Evolutionary conservation across 345 rosid genomes (phyloP).

Genomic region (Citrus maxima): DNA sequence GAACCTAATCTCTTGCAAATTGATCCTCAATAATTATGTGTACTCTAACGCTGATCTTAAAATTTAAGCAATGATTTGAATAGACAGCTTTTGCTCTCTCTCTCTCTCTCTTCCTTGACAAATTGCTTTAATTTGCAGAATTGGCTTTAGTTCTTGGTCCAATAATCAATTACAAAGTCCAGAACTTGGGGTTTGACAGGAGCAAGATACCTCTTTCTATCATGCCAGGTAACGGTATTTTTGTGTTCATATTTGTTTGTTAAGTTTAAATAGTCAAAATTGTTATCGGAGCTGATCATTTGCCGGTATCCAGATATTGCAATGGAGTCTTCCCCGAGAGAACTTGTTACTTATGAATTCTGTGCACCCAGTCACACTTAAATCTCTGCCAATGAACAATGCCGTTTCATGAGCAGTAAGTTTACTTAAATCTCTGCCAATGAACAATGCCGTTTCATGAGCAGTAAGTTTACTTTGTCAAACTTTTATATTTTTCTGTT

Average conservation of each 20-base stretch:
- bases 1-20: constrained; percentile 22
- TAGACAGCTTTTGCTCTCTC: not conserved
- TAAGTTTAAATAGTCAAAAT: not conserved
- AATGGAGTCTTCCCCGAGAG: not conserved
- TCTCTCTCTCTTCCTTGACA: not conserved
- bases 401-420: not conserved
- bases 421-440: not conserved
- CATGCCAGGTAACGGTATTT: not conserved
- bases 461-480: not conserved
- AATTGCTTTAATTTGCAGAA: constrained; percentile 3
- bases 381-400: not conserved
- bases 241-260: not conserved
- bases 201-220: not conserved
- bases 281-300: not conserved
- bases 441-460: not conserved
- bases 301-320: not conserved
- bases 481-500: too few species aligned
- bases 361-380: not conserved
- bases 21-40: constrained; percentile 17
- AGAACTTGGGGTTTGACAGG: not conserved
- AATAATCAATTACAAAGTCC: constrained; percentile 22
- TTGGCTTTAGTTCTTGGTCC: constrained; percentile 4
- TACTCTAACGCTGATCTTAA: too few species aligned
- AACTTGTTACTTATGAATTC: not conserved
- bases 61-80: too few species aligned